Conservation (phyloP, 129 eudicot species). For the Pulicaria dysenterica region DNA sequence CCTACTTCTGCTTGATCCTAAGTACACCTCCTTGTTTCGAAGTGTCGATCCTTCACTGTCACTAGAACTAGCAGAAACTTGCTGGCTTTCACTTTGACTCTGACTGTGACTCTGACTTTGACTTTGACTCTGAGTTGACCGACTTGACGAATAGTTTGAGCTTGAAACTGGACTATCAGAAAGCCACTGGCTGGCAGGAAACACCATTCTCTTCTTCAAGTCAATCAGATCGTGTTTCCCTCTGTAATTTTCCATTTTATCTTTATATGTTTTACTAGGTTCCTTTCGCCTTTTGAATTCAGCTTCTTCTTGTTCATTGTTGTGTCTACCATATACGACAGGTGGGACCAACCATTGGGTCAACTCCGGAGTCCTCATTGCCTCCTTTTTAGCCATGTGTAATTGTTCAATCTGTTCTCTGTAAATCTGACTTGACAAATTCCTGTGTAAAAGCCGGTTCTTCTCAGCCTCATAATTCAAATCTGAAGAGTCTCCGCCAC, state of each 20-base stretch:
- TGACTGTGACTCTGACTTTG: conserved; percentile 28
- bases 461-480: conserved; percentile 5
- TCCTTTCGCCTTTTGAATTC: conserved; percentile 19
- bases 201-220: conserved; percentile 23
- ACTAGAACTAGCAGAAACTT: conserved; percentile 32
- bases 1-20: conserved; percentile 25
- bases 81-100: conserved; percentile 24
- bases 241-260: conserved; percentile 15
- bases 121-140: conserved; percentile 16
- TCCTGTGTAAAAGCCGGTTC: conserved; percentile 17
- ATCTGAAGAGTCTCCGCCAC: conserved; percentile 25
- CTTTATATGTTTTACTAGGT: conserved; percentile 21
- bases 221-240: conserved; percentile 21
- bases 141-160: conserved; percentile 40
- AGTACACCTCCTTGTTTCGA: conserved; percentile 32
- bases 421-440: conserved; percentile 19
- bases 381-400: conserved; percentile 19
- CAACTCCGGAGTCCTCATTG: conserved; percentile 14
- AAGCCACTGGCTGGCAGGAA: conserved; percentile 24
- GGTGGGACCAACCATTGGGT: conserved; percentile 28
- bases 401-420: conserved; percentile 11
- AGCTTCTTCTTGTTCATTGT: conserved; percentile 21
- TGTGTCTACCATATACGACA: conserved; percentile 19
- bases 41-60: conserved; percentile 46
- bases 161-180: conserved; percentile 45